A percentile compares a stretch with the other conserved stretches of the same genome.
Conservation (phyloP, 2,329 filamentous ascomycete species). For the Alternaria panax region DNA sequence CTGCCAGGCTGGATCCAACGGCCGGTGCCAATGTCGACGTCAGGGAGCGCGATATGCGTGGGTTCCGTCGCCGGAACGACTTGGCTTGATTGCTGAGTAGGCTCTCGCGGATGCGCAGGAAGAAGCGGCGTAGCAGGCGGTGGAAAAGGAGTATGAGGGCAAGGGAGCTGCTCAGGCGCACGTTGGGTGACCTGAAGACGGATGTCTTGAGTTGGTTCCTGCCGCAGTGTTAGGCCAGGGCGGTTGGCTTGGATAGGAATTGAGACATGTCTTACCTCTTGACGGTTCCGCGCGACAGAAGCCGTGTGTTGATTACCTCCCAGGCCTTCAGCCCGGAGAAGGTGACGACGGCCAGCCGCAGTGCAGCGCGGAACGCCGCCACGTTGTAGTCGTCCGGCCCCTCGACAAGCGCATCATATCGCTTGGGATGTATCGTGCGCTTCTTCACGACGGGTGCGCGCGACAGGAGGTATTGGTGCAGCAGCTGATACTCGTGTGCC, state of each 20-base stretch:
- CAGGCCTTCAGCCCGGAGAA: constrained; percentile 57
- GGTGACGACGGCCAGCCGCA: constrained; percentile 55
- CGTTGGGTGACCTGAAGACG: constrained; percentile 66
- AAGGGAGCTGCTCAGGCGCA: constrained; percentile 81
- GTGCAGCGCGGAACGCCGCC: constrained; percentile 55
- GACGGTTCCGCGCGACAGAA: constrained; percentile 45
- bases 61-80: constrained; percentile 84
- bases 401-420: constrained; percentile 60
- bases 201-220: constrained; percentile 51
- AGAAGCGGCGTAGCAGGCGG: constrained; percentile 88
- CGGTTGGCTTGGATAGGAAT: not conserved
- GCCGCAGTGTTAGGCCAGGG: constrained; percentile 2
- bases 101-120: constrained; percentile 77
- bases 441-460: constrained; percentile 69
- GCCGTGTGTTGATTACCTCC: constrained; percentile 51
- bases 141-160: constrained; percentile 88
- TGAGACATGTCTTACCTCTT: constrained; percentile 25
- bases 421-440: constrained; percentile 58
- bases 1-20: constrained; percentile 87
- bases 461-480: constrained; percentile 84
- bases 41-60: constrained; percentile 73
- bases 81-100: constrained; percentile 80
- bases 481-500: constrained; percentile 81
- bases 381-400: constrained; percentile 58
- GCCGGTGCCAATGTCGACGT: constrained; percentile 87